phyloP scores from a whole-genome alignment of 1,284 basidiomycete genomes.

The Malassezia equina region DNA sequence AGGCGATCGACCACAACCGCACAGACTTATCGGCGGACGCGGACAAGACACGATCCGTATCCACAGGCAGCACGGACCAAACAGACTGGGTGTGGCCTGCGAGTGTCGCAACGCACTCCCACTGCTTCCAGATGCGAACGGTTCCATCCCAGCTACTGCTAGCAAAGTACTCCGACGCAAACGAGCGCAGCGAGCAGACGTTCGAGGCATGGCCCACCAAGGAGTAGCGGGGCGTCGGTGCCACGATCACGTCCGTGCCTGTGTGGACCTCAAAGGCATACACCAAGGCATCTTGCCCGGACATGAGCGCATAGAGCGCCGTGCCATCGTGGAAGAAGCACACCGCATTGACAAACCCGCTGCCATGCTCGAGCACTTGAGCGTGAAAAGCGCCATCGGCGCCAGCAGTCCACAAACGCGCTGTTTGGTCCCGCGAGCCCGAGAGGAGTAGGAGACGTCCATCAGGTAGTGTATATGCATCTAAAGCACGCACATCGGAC shows the following conservation, averaged over 20 bases:
- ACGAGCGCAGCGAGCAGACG: conserved; percentile 67
- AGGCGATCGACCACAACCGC: conserved; percentile 65
- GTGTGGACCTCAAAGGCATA: conserved; percentile 31
- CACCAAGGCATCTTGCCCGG: conserved; percentile 41
- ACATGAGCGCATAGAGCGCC: conserved; percentile 24
- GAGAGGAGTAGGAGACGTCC: conserved; percentile 25
- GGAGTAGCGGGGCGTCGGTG: conserved; percentile 16
- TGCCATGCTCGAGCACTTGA: conserved; percentile 25
- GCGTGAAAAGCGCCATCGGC: conserved; percentile 5
- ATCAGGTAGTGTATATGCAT: conserved; percentile 27
- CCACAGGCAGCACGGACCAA: conserved; percentile 79
- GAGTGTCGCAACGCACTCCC: conserved; percentile 61
- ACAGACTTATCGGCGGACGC: conserved; percentile 93
- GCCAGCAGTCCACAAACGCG: conserved; percentile 17
- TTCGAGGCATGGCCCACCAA: conserved; percentile 72
- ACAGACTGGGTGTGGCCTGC: conserved; percentile 81
- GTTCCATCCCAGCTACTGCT: conserved; percentile 94
- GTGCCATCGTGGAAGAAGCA: conserved; percentile 19
- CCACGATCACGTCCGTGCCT: conserved; percentile 13
- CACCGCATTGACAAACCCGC: conserved; percentile 41
- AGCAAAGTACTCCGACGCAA: conserved; percentile 53
- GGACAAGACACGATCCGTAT: conserved; percentile 64
- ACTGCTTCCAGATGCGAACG: conserved; percentile 80
- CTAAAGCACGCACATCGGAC: conserved; percentile 35
- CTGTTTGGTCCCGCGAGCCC: conserved; percentile 24